phyloP scores from a whole-genome alignment of 441 rosid genomes.

The Populus hybrid region DNA sequence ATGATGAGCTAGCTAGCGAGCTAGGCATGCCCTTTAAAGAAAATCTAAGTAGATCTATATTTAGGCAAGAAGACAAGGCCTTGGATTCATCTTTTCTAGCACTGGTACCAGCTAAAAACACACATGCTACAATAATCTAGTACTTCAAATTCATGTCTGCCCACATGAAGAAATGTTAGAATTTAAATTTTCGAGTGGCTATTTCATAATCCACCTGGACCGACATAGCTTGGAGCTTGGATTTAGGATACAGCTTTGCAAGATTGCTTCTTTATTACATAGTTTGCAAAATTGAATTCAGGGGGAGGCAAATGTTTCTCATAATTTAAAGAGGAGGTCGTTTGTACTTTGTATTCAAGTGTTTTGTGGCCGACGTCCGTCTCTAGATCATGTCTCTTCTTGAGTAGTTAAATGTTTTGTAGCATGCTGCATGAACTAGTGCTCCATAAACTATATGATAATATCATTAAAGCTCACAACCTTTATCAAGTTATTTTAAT shows the following conservation, averaged over 20 bases:
- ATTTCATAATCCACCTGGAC: slow-evolving; percentile 28
- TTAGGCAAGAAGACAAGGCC: slow-evolving; percentile 41
- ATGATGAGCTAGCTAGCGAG: not conserved
- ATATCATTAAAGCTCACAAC: not conserved
- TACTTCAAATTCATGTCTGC: not conserved
- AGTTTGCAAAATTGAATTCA: not conserved
- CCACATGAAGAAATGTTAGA: too few relatives aligned
- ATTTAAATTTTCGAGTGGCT: not conserved
- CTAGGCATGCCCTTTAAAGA: slow-evolving; percentile 18
- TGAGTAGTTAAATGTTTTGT: not conserved
- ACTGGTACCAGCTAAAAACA: slow-evolving; percentile 46
- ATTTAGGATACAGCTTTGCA: not conserved
- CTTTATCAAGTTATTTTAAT: too few relatives aligned
- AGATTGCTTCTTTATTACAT: not conserved
- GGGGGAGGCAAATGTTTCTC: not conserved
- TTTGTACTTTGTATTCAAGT: not conserved
- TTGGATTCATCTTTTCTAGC: slow-evolving; percentile 36
- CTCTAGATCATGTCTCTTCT: not conserved
- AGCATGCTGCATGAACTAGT: not conserved
- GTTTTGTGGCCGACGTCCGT: not conserved
- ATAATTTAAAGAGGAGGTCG: too few relatives aligned
- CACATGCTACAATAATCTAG: slow-evolving; percentile 15
- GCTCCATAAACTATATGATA: not conserved
- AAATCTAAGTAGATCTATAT: slow-evolving; percentile 26
- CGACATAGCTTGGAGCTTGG: slow-evolving; percentile 28